These are phyloP conservation scores for Cadophora malorum DNA, from an alignment of 2,329 filamentous ascomycete genomes.

Conservation along the genomic window DNA sequence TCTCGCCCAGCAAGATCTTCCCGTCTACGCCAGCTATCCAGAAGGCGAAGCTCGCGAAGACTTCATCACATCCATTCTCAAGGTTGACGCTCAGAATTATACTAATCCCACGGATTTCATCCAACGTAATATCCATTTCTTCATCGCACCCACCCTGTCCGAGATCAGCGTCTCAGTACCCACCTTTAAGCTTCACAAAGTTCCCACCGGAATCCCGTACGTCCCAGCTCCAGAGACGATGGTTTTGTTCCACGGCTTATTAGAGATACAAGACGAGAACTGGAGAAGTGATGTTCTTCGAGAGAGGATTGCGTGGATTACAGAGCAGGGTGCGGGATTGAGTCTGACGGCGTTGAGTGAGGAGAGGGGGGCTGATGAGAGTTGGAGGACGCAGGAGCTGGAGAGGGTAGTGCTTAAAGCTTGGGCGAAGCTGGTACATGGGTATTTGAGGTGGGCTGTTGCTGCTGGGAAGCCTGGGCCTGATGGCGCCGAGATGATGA, in stretches of 20 bases:
- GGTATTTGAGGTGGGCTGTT: constrained; percentile 63
- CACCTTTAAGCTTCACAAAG: constrained; percentile 33
- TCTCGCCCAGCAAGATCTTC: constrained; percentile 9
- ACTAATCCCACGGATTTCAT: constrained; percentile 61
- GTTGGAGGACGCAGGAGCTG: background rate
- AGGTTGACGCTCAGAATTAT: constrained; percentile 62
- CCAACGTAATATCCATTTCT: constrained; percentile 63
- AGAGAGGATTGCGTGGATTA: constrained; percentile 22
- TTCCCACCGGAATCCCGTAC: constrained; percentile 22
- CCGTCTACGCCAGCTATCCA: constrained; percentile 40
- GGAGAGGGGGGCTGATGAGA: background rate
- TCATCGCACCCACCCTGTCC: constrained; percentile 48
- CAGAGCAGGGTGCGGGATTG: constrained; percentile 20
- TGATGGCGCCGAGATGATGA: constrained; percentile 58
- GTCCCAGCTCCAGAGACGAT: constrained; percentile 12
- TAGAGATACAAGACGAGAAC: constrained; percentile 24
- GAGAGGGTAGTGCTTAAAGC: constrained; percentile 32
- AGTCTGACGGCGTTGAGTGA: constrained; percentile 5
- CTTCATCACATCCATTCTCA: constrained; percentile 58
- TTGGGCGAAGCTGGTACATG: constrained; percentile 56
- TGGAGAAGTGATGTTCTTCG: constrained; percentile 18
- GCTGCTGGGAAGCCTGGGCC: constrained; percentile 59
- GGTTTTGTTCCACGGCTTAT: constrained; percentile 28
- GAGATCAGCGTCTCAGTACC: constrained; percentile 31
- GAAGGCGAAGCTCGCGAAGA: constrained; percentile 46